These are phyloP conservation scores for Sphagnurus paluster DNA, from an alignment of 1,284 basidiomycete genomes.

Conservation along the genomic window DNA sequence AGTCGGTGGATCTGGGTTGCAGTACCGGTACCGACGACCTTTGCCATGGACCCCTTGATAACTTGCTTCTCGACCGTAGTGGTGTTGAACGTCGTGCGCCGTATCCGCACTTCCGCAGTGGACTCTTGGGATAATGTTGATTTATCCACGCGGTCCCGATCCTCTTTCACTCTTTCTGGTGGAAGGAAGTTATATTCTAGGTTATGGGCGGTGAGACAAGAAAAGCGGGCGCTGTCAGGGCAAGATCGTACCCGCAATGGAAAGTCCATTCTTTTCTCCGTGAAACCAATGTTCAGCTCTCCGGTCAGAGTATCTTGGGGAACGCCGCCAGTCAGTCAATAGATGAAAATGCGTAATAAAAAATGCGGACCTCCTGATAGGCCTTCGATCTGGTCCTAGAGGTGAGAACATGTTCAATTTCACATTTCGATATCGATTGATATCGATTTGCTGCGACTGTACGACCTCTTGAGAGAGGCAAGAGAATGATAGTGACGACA, in stretches of 20 bases:
- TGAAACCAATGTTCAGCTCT: slow-evolving; percentile 65
- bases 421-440: slow-evolving; percentile 48
- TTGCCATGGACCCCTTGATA: slow-evolving; percentile 57
- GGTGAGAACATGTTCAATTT: slow-evolving; percentile 55
- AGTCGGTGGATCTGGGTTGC: slow-evolving; percentile 26
- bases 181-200: slow-evolving; percentile 22
- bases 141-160: slow-evolving; percentile 20
- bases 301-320: slow-evolving; percentile 49
- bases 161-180: slow-evolving; percentile 28
- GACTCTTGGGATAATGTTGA: slow-evolving; percentile 12
- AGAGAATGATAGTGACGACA: slow-evolving; percentile 67
- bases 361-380: slow-evolving; percentile 54
- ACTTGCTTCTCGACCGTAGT: slow-evolving; percentile 47
- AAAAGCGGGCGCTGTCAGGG: neutral
- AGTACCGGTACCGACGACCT: slow-evolving; percentile 41
- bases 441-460: slow-evolving; percentile 49
- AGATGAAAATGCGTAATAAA: slow-evolving; percentile 5
- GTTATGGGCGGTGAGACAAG: neutral
- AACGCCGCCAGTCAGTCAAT: slow-evolving; percentile 4
- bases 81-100: slow-evolving; percentile 29
- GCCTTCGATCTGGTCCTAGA: slow-evolving; percentile 54
- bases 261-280: slow-evolving; percentile 54
- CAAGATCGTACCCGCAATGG: slow-evolving; percentile 45
- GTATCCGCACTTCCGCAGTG: slow-evolving; percentile 14
- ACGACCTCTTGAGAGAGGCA: slow-evolving; percentile 54